Percentiles rank a stretch among this genome's conserved stretches.
These are phyloP conservation scores for Kregervanrija pseudodelftensis DNA, from an alignment of 805 yeast genomes.

Conservation along the genomic window DNA sequence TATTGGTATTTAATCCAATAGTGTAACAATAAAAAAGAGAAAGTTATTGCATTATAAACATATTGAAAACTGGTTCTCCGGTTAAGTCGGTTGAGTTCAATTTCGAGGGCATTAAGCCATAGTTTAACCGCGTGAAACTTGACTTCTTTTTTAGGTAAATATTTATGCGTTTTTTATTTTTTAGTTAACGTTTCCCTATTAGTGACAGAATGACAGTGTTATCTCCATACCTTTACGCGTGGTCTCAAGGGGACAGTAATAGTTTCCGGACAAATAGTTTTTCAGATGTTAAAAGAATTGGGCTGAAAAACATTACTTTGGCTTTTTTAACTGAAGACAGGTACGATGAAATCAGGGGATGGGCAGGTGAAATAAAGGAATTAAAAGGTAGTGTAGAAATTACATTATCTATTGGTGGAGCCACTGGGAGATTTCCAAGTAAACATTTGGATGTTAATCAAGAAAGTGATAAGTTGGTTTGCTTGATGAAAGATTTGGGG, in stretches of 20 bases:
- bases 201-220: constrained; percentile 16
- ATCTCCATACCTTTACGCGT: constrained; percentile 26
- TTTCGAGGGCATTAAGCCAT: too few species aligned
- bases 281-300: constrained; percentile 10
- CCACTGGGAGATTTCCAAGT: constrained; percentile 22
- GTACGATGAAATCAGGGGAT: constrained; percentile 19
- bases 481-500: constrained; percentile 10
- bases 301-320: constrained; percentile 16
- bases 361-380: constrained; percentile 18
- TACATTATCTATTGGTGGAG: constrained; percentile 28
- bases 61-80: too few species aligned
- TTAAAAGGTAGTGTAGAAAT: constrained; percentile 14
- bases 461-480: constrained; percentile 12
- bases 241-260: constrained; percentile 17
- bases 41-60: too few species aligned
- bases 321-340: constrained; percentile 22
- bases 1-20: too few species aligned
- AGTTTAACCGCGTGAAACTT: too few species aligned
- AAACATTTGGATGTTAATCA: constrained; percentile 4
- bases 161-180: too few species aligned
- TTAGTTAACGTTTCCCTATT: too few species aligned
- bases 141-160: too few species aligned
- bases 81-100: too few species aligned
- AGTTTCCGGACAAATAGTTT: constrained; percentile 14
- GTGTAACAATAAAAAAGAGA: too few species aligned